phyloP scores from a whole-genome alignment of 2,329 filamentous ascomycete species.

The Aspergillus costaricaensis region DNA sequence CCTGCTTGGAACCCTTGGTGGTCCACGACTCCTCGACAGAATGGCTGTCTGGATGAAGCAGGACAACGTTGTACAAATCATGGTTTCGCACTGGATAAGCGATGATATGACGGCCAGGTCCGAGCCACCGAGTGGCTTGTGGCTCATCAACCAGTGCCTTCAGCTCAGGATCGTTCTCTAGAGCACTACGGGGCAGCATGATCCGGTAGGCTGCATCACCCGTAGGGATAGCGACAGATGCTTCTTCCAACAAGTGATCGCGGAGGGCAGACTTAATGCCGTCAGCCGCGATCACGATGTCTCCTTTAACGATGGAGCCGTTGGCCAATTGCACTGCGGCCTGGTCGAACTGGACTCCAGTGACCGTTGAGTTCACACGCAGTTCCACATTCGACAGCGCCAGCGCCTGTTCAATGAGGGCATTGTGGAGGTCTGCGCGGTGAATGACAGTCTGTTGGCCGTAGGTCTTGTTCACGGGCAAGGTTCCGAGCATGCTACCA shows the following conservation, averaged over 20 bases:
- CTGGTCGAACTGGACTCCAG: constrained; percentile 29
- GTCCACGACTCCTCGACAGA: constrained; percentile 66
- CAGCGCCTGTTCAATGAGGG: constrained; percentile 32
- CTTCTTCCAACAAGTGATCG: constrained; percentile 39
- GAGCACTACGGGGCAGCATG: constrained; percentile 69
- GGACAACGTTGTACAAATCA: constrained; percentile 65
- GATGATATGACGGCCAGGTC: constrained; percentile 73
- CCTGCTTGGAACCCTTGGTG: constrained; percentile 61
- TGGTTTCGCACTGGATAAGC: constrained; percentile 72
- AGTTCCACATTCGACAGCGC: constrained; percentile 34
- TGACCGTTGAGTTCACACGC: constrained; percentile 32
- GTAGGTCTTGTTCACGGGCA: constrained; percentile 39
- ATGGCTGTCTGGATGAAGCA: constrained; percentile 63
- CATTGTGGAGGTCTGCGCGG: constrained; percentile 40
- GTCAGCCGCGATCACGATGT: constrained; percentile 56
- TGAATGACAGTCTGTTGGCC: constrained; percentile 40
- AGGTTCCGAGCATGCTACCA: constrained; percentile 32
- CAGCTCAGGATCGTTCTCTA: constrained; percentile 68
- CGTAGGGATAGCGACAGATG: constrained; percentile 46
- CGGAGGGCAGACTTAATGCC: constrained; percentile 56
- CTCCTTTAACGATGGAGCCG: constrained; percentile 37
- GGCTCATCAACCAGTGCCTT: constrained; percentile 67
- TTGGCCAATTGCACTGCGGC: constrained; percentile 32
- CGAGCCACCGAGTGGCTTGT: constrained; percentile 73
- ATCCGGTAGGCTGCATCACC: constrained; percentile 78